Conservation (phyloP, 805 yeast species). For the Pichia kluyveri region DNA sequence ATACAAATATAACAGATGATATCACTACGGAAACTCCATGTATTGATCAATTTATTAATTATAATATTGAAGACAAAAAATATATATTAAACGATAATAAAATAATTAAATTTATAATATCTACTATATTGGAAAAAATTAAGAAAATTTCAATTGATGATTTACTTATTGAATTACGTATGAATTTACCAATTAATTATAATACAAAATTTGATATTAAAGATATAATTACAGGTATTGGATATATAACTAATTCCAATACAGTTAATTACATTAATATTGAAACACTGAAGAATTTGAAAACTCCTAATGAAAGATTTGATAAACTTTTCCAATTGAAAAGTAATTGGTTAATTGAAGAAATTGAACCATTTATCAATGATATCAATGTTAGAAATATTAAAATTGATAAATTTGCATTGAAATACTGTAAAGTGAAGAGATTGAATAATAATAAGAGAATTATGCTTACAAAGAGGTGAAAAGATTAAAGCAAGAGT, state of each 20-base stretch:
- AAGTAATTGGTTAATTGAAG: conserved; percentile 46
- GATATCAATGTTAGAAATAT: conserved; percentile 36
- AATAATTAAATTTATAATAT: conserved; percentile 13
- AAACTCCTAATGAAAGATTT: conserved; percentile 40
- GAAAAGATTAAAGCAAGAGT: too few species aligned
- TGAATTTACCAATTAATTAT: conserved; percentile 51
- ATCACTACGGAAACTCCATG: too few species aligned
- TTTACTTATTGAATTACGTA: conserved; percentile 55
- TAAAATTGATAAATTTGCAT: conserved; percentile 48
- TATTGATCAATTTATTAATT: neutral
- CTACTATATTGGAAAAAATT: conserved; percentile 3
- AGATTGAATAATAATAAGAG: conserved; percentile 11
- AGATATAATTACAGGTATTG: conserved; percentile 32
- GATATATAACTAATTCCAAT: conserved; percentile 8
- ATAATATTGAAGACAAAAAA: neutral
- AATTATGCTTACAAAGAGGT: neutral
- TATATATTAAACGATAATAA: conserved; percentile 9
- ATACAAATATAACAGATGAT: neutral
- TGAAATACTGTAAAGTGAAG: conserved; percentile 54
- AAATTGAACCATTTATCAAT: conserved; percentile 53
- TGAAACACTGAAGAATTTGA: conserved; percentile 29
- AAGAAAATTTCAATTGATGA: conserved; percentile 30
- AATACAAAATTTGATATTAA: conserved; percentile 46
- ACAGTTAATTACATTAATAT: neutral
- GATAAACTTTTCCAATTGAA: conserved; percentile 8